Evolutionary conservation across 805 yeast genomes (phyloP).

Genomic region (Yarrowia sp.): DNA sequence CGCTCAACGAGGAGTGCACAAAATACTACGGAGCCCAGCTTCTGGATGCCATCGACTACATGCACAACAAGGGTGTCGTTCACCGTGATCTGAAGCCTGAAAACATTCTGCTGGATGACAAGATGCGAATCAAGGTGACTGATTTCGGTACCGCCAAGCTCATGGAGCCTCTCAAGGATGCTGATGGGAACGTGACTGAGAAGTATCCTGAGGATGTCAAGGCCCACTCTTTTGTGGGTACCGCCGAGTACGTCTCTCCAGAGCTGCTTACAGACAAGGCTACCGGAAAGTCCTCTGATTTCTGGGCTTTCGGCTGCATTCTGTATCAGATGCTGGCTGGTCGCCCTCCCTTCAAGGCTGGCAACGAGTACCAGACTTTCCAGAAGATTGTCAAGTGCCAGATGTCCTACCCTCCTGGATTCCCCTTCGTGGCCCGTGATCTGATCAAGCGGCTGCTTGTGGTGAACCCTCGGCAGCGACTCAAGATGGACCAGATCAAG

Average conservation of each 20-base stretch:
- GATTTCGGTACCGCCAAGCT: conserved; percentile 98
- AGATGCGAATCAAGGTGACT: conserved; percentile 87
- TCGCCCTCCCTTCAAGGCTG: conserved; percentile 86
- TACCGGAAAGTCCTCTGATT: conserved; percentile 83
- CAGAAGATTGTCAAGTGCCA: conserved; percentile 83
- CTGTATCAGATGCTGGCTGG: conserved; percentile 84
- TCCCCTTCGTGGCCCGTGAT: conserved; percentile 69
- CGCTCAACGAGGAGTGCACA: conserved; percentile 75
- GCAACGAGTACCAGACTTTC: conserved; percentile 83
- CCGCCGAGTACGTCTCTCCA: conserved; percentile 96
- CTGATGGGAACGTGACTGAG: conserved; percentile 44
- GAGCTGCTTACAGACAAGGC: conserved; percentile 79
- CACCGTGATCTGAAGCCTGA: conserved; percentile 97
- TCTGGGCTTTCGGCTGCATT: conserved; percentile 96
- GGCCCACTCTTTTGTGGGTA: conserved; percentile 84
- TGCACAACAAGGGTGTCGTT: conserved; percentile 87
- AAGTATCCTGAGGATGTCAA: conserved; percentile 52
- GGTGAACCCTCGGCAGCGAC: conserved; percentile 73
- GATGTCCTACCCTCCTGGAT: conserved; percentile 71
- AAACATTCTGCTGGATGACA: conserved; percentile 81
- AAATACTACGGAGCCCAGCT: conserved; percentile 85
- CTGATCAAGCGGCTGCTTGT: conserved; percentile 71
- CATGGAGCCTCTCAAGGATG: conserved; percentile 52
- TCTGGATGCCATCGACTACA: conserved; percentile 87
- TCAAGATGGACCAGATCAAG: conserved; percentile 63